Base-by-base conservation (phyloP, 2,329 filamentous ascomycete species). In the Rutstroemia sp. region DNA sequence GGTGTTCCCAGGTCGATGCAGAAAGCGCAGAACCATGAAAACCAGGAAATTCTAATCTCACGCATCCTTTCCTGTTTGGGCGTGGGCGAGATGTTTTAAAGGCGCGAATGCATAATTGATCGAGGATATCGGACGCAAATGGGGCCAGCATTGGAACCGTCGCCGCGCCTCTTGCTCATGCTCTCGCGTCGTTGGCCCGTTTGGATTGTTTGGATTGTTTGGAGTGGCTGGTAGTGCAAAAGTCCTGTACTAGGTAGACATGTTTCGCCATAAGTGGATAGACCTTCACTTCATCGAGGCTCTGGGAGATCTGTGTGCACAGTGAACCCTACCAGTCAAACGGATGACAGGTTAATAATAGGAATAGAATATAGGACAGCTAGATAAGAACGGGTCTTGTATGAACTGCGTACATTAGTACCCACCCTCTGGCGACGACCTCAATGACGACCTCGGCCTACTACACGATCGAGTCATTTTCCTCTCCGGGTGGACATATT, bases 291-390 rank as follows among this genome's bases (percentile, higher is more conserved):
- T 23, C 23, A 23, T 23, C 27, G 27, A 30, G 27, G 8, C 27
- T 30, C 27, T 30, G 8, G 27, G 27, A 30, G 27, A 10, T 30
- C 27, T 30, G 27, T 30, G 27, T 9, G 27, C 23, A 23, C 23
- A 3, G 27, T 10, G 10, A 10, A 30, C 8, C 27, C 2, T 30
- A 30, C 27, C 38, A 17, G 10, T 17, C 16, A 41, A 49, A 49
- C 16, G 5, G 34, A 12, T 55, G 53, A 55, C 53, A 55, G 53
- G 53, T 25, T 27, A 51, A 17, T 41, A 55, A 55, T 55, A 55
- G 53, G 25, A 30, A 30, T 30, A 8, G 27, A 8, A 8, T 30
- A 30, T 30, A 23, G 23, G 23, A 23, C 23, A 23, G 23, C 23
- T 23, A 4, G 27, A 30, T 30, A 30, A 30, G 3, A 30, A 30